Percentiles rank a stretch among this genome's conserved stretches.
Evolutionary conservation across 139 green algal species (phyloP).

Genomic region (Deuterostichococcus epilithicus): DNA sequence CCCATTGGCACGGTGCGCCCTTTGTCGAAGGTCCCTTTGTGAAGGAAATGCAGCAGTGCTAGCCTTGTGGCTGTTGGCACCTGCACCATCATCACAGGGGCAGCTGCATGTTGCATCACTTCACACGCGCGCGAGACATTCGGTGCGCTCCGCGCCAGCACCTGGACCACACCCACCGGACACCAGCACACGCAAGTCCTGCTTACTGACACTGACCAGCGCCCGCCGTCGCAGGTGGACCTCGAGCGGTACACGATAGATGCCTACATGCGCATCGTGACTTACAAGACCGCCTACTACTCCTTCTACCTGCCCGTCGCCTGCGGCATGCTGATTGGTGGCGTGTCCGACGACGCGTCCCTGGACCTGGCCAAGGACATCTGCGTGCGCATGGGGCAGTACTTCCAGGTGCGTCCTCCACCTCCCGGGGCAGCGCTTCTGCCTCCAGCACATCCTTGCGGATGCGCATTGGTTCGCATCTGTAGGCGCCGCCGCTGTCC

Average conservation of each 20-base stretch:
- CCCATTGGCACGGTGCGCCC: conserved; percentile 74
- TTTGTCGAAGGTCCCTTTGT: not conserved
- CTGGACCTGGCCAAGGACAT: conserved; percentile 71
- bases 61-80: not conserved
- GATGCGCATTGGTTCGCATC: no score
- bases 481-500: no score
- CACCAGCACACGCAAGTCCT: not conserved
- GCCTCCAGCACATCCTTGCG: no score
- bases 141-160: not conserved
- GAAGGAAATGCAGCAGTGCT: not conserved
- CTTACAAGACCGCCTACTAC: conserved; percentile 95
- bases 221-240: conserved; percentile 24
- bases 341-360: conserved; percentile 47
- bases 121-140: no score
- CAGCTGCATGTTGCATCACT: not conserved
- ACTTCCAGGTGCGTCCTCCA: conserved; percentile 76
- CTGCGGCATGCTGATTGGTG: conserved; percentile 82
- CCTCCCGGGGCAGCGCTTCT: not conserved
- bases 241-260: conserved; percentile 83
- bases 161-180: not conserved
- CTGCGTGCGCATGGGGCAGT: conserved; percentile 86
- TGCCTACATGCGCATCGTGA: conserved; percentile 93
- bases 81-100: not conserved
- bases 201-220: not conserved
- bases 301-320: conserved; percentile 95